Percentiles rank a stretch among this genome's conserved stretches.
Conservation (phyloP, 371 early-diverging fungal genomes). For the Mortierella sp. region DNA sequence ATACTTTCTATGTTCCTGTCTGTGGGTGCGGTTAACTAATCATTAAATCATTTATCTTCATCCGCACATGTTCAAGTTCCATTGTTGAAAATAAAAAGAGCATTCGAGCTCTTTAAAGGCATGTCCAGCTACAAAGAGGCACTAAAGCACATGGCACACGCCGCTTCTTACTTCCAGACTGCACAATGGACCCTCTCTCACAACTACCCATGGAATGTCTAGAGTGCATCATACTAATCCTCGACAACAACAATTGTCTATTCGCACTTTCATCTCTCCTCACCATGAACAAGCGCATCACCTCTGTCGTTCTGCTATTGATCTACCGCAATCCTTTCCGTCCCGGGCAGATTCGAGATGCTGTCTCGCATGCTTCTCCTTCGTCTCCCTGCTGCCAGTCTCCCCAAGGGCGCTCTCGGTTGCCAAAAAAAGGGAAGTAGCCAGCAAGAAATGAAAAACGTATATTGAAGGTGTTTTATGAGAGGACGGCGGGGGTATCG, state of each 20-base stretch:
- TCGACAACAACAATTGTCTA: not conserved
- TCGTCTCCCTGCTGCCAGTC: not conserved
- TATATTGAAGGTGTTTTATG: too few species aligned
- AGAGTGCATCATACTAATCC: not conserved
- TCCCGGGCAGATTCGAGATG: not conserved
- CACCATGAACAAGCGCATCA: not conserved
- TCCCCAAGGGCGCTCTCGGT: not conserved
- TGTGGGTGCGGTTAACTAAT: too few species aligned
- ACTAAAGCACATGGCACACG: too few species aligned
- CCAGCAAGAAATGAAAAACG: too few species aligned
- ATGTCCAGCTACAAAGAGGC: too few species aligned
- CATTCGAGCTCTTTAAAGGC: too few species aligned
- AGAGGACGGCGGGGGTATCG: too few species aligned
- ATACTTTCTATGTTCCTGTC: too few species aligned
- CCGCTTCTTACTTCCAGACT: too few species aligned
- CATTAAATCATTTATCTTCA: too few species aligned
- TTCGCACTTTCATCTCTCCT: not conserved
- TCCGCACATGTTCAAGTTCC: too few species aligned
- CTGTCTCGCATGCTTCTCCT: not conserved
- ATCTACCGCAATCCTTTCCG: not conserved
- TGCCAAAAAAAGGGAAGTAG: not conserved
- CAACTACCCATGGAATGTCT: not conserved
- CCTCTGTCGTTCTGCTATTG: not conserved
- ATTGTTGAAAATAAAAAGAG: too few species aligned
- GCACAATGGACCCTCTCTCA: not conserved